Conservation (phyloP, 139 green algal genomes). For the Auxenochlorella protothecoides region DNA sequence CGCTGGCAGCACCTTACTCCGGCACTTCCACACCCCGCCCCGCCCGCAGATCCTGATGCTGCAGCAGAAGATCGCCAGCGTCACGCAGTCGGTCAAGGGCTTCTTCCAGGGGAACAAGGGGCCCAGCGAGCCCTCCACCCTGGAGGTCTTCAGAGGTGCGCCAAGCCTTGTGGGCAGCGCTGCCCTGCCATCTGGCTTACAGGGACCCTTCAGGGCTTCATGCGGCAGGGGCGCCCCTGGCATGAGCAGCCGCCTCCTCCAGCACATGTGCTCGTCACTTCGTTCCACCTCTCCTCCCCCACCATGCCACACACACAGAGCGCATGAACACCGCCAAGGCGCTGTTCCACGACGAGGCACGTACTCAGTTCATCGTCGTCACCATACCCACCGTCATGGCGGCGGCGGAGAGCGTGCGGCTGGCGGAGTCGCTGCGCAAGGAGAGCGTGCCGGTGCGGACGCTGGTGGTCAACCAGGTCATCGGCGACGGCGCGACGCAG, state of each 20-base stretch:
- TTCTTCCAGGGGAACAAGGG: slow-evolving; percentile 63
- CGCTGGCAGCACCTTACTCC: background rate
- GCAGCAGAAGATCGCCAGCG: slow-evolving; percentile 65
- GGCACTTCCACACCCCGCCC: background rate
- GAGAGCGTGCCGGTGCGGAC: slow-evolving; percentile 67
- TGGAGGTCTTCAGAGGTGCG: slow-evolving; percentile 70
- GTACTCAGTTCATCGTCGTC: slow-evolving; percentile 88
- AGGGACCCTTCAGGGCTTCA: too few species aligned
- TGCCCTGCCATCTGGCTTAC: too few species aligned
- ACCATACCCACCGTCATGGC: slow-evolving; percentile 98
- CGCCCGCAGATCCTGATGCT: slow-evolving; percentile 45
- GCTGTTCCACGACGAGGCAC: background rate
- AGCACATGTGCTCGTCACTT: too few species aligned
- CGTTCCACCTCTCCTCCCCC: too few species aligned
- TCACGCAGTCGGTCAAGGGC: slow-evolving; percentile 60
- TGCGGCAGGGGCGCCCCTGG: too few species aligned
- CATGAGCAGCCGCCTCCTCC: too few species aligned
- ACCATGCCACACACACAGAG: too few species aligned
- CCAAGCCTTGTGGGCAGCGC: too few species aligned
- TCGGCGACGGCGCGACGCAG: slow-evolving; percentile 36
- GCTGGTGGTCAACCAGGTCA: slow-evolving; percentile 90
- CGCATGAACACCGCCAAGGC: too few species aligned
- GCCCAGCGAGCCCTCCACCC: slow-evolving; percentile 35
- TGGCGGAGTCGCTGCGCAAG: slow-evolving; percentile 47
- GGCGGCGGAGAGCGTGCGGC: slow-evolving; percentile 68